Conservation (phyloP, 768 basidiomycete genomes). For the Grammothele lineata region DNA sequence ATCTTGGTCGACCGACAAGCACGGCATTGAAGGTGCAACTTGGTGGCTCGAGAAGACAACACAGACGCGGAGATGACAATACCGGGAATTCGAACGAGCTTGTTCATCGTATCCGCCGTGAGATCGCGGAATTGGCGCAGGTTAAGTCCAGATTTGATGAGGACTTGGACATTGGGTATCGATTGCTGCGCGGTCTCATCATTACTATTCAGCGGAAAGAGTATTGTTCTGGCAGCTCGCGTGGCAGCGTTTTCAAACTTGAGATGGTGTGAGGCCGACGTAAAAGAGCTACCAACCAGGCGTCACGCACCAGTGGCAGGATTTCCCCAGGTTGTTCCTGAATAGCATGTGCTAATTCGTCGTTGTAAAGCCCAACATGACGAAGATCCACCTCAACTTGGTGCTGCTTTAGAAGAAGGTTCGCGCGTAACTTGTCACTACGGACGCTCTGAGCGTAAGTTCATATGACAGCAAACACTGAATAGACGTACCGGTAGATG, state of each 20-base stretch:
- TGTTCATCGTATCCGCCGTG: conserved; percentile 91
- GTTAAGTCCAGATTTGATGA: conserved; percentile 85
- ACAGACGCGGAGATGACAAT: conserved; percentile 98
- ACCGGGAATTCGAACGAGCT: conserved; percentile 93
- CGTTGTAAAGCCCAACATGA: conserved; percentile 68
- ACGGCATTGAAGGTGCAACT: conserved; percentile 89
- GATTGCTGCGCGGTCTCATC: conserved; percentile 41
- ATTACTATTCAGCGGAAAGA: conserved; percentile 72
- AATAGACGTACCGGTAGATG: conserved; percentile 66
- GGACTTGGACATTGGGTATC: conserved; percentile 80
- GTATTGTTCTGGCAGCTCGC: conserved; percentile 74
- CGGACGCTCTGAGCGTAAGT: neutral
- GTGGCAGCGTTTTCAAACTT: conserved; percentile 93
- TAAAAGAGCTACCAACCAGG: conserved; percentile 9
- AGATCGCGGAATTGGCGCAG: conserved; percentile 92
- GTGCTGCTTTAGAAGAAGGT: conserved; percentile 82
- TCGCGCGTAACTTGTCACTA: conserved; percentile 85
- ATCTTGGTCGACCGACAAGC: conserved; percentile 79
- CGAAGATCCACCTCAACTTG: conserved; percentile 55
- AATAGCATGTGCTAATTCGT: conserved; percentile 88
- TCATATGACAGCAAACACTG: neutral
- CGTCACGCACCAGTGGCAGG: conserved; percentile 79
- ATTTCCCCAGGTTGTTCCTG: conserved; percentile 89
- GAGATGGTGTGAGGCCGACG: neutral
- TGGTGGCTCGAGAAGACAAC: conserved; percentile 88